These are phyloP conservation scores for Fusarium fracticaudum DNA, from an alignment of 2,329 filamentous ascomycete genomes.

Conservation along the genomic window DNA sequence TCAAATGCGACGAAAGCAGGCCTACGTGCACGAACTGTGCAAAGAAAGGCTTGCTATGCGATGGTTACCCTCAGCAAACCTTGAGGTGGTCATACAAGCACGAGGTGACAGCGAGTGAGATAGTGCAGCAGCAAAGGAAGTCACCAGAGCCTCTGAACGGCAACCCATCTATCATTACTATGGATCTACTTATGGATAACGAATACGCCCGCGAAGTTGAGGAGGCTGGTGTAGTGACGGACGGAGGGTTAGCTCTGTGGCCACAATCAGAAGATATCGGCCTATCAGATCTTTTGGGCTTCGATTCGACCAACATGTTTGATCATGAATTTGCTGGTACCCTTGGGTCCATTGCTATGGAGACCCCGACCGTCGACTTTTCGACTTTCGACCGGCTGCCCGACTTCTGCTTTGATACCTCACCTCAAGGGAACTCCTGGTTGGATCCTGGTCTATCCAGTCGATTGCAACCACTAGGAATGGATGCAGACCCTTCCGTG, in stretches of 20 bases:
- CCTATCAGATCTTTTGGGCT: neutral
- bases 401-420: no score
- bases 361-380: neutral
- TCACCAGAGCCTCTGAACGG: rapidly evolving
- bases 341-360: neutral
- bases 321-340: neutral
- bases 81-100: neutral
- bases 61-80: neutral
- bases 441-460: rapidly evolving
- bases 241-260: neutral
- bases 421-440: no score
- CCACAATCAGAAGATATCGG: neutral
- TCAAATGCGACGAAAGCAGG: neutral
- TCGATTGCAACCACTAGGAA: rapidly evolving
- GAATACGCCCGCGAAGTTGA: no score
- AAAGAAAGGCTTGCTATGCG: neutral
- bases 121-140: rapidly evolving
- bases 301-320: neutral
- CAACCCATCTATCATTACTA: rapidly evolving
- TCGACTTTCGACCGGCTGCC: neutral
- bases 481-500: neutral
- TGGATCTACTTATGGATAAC: rapidly evolving
- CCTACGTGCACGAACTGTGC: neutral
- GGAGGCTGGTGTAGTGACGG: neutral
- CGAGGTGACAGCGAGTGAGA: neutral